A percentile compares a stretch with the other conserved stretches of the same genome.
Evolutionary conservation across 2,329 filamentous ascomycete species (phyloP).

Genomic region (Davidsoniella virescens): DNA sequence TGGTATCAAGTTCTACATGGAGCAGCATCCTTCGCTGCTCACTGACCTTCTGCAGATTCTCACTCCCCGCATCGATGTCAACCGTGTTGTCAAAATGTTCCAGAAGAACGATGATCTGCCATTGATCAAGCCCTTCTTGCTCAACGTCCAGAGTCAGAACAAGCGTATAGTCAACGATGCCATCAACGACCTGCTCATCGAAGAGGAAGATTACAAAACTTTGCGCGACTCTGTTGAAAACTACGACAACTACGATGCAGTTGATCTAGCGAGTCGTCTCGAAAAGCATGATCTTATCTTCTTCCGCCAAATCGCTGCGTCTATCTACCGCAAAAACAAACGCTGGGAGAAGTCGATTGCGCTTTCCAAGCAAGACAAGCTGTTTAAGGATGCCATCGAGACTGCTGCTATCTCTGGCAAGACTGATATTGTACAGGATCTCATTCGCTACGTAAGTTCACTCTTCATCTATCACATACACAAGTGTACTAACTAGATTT

Average conservation of each 20-base stretch:
- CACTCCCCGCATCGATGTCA: constrained; percentile 90
- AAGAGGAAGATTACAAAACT: constrained; percentile 99
- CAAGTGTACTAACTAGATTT: constrained; percentile 19
- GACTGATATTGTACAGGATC: constrained; percentile 81
- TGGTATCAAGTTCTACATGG: constrained; percentile 88
- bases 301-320: constrained; percentile 96
- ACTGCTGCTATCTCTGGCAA: constrained; percentile 87
- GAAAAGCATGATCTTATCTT: constrained; percentile 98
- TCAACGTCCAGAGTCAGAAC: constrained; percentile 93
- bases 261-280: constrained; percentile 76
- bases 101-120: constrained; percentile 96
- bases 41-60: constrained; percentile 90
- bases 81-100: constrained; percentile 98
- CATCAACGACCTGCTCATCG: constrained; percentile 92
- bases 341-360: constrained; percentile 98
- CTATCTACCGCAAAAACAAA: constrained; percentile 99
- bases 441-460: constrained; percentile 82
- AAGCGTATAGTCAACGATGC: constrained; percentile 97
- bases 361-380: constrained; percentile 95
- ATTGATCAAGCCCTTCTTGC: constrained; percentile 94
- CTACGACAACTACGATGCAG: constrained; percentile 97
- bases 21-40: constrained; percentile 86
- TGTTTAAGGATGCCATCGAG: constrained; percentile 99
- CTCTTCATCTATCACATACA: background rate
- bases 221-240: constrained; percentile 94